A percentile compares a stretch with the other conserved stretches of the same genome.
Evolutionary conservation across 2,329 filamentous ascomycete genomes (phyloP).

Genomic region (Calonectria henricotiae): DNA sequence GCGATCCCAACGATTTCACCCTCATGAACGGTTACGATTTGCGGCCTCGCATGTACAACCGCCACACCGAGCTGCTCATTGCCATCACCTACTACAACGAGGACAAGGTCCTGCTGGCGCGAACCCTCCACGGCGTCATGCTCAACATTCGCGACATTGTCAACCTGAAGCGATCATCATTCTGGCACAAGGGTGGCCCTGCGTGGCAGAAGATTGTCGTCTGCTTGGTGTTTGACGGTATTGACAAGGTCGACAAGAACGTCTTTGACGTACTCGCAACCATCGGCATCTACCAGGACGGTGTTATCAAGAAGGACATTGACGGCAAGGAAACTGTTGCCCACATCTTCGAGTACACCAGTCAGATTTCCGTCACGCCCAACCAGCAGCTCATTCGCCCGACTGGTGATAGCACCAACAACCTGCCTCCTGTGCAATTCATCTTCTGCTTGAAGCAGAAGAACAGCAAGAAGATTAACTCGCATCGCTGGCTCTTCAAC

Average conservation of each 20-base stretch:
- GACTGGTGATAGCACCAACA: constrained; percentile 42
- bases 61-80: constrained; percentile 49
- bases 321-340: constrained; percentile 51
- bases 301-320: constrained; percentile 50
- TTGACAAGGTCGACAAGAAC: constrained; percentile 51
- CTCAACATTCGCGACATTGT: constrained; percentile 51
- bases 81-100: constrained; percentile 52
- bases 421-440: constrained; percentile 49
- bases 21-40: constrained; percentile 50
- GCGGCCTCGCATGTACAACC: constrained; percentile 51
- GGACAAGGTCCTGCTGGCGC: constrained; percentile 50
- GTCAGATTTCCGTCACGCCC: constrained; percentile 49
- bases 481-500: constrained; percentile 51
- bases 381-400: constrained; percentile 52
- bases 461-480: constrained; percentile 53
- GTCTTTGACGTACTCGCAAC: constrained; percentile 50
- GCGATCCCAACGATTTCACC: constrained; percentile 50
- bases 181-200: constrained; percentile 51
- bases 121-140: constrained; percentile 49
- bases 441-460: constrained; percentile 52
- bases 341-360: constrained; percentile 51
- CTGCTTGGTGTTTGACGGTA: constrained; percentile 49
- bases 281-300: constrained; percentile 50
- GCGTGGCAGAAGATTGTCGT: constrained; percentile 51
- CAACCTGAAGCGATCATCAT: constrained; percentile 49